Evolutionary conservation across 1,284 basidiomycete species (phyloP), one percentile per base, ranked within the genome.

Genomic region (Schizophyllum commune): DNA sequence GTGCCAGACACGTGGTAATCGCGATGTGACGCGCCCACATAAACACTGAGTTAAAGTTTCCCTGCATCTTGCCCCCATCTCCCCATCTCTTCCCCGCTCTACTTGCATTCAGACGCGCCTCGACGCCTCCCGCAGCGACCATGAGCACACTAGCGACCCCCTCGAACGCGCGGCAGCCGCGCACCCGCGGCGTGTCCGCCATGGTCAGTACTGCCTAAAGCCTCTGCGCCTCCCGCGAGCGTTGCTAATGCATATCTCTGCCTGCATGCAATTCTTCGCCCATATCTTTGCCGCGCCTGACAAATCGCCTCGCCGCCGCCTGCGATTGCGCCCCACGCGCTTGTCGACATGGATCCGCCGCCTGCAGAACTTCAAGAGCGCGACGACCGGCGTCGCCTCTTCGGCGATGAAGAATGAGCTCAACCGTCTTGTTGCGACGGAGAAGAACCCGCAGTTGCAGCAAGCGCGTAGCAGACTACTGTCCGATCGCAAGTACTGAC

Each of bases 381-480:
- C 95, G 66, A 94, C 95, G 61, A 98, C 96, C 55, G 96, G 96
- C 69, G 91, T 98, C 68, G 91, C 94, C 52, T 94, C 94, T 68
- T 98, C 97, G 80, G 84, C 96, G 62, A 98, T 98, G 97, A 89
- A 94, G 78, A 97, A 98, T 73, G 96, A 99, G 81, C 88, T 99
- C 78, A 92, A 91, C 74, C 86, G 85, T 70, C 90, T 99, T 80
- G 94, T 98, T 71, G 79, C 80, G 69, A 88, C 87, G 65, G 89
- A 94, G 70, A 80, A 86, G 65, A 92, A 98, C 71, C 81, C 84
- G 55, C 75, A 79, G 55, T 87, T 88, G 64, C 91, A 89, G 78
- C 93, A 91, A 86, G 95, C 94, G 64, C 65, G 83, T 71, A 22
- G 52, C 5, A 39, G 11, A 20, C 55, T 22, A n/a, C 13, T 52